These are phyloP conservation scores for Chlorociboria aeruginascens DNA, from an alignment of 495 filamentous ascomycete genomes.

Conservation along the genomic window DNA sequence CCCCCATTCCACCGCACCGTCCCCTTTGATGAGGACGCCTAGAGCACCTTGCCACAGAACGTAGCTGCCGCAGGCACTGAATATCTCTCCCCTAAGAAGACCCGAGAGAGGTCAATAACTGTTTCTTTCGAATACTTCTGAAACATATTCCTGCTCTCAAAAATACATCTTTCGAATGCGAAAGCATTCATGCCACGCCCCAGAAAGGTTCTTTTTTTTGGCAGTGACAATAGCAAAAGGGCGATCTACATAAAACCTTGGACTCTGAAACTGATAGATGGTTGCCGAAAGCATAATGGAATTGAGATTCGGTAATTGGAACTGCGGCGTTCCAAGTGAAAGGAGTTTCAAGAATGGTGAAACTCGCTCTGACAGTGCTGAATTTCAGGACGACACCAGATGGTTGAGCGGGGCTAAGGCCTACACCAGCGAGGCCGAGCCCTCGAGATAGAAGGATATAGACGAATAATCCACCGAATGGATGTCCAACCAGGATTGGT, in stretches of 20 bases:
- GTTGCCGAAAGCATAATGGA: constrained; percentile 18
- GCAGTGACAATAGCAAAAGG: too few species aligned
- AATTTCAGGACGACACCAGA: constrained; percentile 8
- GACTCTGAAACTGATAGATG: constrained; percentile 4
- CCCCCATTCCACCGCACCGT: constrained; percentile 11
- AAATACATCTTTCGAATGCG: too few species aligned
- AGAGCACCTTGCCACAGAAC: constrained; percentile 15
- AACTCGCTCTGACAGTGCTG: constrained; percentile 7
- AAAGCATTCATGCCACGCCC: too few species aligned
- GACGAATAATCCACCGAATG: constrained; percentile 14
- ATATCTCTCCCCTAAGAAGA: constrained; percentile 10
- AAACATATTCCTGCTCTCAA: too few species aligned
- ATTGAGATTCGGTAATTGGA: constrained; percentile 12
- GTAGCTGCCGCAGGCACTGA: constrained; percentile 13
- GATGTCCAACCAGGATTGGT: constrained; percentile 17
- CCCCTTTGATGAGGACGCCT: constrained; percentile 1
- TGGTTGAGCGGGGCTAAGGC: constrained; percentile 11
- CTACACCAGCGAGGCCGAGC: constrained; percentile 10
- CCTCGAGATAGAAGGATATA: constrained; percentile 14
- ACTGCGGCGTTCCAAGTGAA: constrained; percentile 13
- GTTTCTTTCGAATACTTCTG: too few species aligned
- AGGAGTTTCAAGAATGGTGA: constrained; percentile 10
- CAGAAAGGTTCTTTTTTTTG: too few species aligned
- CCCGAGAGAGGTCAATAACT: too few species aligned
- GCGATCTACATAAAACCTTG: not conserved